Evolutionary conservation across 1,284 basidiomycete genomes (phyloP).

Genomic region (Clitocybe nebularis): DNA sequence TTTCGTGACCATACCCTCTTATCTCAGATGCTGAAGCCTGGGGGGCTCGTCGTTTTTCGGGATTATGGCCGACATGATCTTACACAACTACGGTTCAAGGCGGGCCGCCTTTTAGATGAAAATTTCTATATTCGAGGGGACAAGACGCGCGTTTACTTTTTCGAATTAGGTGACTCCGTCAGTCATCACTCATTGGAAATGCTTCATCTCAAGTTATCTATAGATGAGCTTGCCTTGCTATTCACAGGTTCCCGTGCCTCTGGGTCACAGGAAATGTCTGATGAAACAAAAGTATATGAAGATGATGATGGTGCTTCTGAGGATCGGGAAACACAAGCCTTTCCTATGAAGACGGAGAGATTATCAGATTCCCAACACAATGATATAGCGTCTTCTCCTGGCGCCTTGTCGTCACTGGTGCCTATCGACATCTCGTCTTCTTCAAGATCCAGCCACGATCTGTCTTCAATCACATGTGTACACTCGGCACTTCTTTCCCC

Average conservation of each 20-base stretch:
- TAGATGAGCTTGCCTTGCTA: slow-evolving; percentile 79
- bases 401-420: slow-evolving; percentile 5
- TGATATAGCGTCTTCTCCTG: not conserved
- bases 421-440: slow-evolving; percentile 1
- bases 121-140: slow-evolving; percentile 96
- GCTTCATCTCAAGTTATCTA: not conserved
- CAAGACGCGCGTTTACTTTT: slow-evolving; percentile 96
- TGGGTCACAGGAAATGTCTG: slow-evolving; percentile 25
- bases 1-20: not conserved
- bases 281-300: slow-evolving; percentile 33
- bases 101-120: slow-evolving; percentile 82
- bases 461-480: slow-evolving; percentile 20
- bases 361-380: not conserved
- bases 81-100: slow-evolving; percentile 91
- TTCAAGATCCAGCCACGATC: not conserved
- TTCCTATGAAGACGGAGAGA: not conserved
- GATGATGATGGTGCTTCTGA: slow-evolving; percentile 23
- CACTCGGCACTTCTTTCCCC: slow-evolving; percentile 41
- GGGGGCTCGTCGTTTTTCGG: slow-evolving; percentile 80
- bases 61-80: slow-evolving; percentile 97
- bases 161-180: slow-evolving; percentile 63
- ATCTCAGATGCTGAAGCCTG: slow-evolving; percentile 82
- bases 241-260: slow-evolving; percentile 63
- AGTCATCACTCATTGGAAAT: not conserved
- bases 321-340: not conserved